Conservation (phyloP, 345 rosid genomes). For the Euphorbia lathyris region DNA sequence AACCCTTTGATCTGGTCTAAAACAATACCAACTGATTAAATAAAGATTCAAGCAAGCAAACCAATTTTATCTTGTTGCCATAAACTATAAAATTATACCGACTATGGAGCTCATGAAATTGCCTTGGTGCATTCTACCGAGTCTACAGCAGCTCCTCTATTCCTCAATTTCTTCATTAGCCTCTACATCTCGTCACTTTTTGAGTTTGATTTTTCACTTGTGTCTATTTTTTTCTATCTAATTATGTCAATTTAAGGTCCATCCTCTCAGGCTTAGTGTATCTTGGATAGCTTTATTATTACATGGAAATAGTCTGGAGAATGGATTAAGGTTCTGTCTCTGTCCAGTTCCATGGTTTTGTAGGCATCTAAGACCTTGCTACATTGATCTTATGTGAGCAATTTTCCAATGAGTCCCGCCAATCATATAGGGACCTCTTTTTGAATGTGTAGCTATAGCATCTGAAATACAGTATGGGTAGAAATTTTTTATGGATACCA, state of each 20-base stretch:
- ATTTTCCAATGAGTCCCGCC: not conserved
- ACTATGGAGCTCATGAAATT: not conserved
- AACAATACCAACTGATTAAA: not conserved
- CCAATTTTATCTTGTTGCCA: not conserved
- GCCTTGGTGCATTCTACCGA: not conserved
- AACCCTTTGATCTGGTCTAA: not conserved
- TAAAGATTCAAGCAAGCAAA: too few relatives aligned
- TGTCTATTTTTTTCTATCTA: not conserved
- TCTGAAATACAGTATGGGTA: not conserved
- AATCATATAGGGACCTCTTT: not conserved
- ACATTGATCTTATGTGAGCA: not conserved
- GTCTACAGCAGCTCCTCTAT: not conserved
- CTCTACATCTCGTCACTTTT: too few relatives aligned
- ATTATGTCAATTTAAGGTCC: not conserved
- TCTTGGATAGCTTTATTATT: not conserved
- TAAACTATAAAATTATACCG: not conserved
- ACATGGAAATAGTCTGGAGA: not conserved
- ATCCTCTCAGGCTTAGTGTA: not conserved
- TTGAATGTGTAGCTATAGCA: not conserved
- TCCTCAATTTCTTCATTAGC: too few relatives aligned
- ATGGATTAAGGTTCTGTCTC: not conserved
- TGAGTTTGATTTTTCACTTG: not conserved
- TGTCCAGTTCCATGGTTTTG: not conserved
- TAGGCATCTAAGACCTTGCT: not conserved
- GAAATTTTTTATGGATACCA: not conserved